phyloP scores from a whole-genome alignment of 192 early-diverging fungal species.

The Coemansia sp. region DNA sequence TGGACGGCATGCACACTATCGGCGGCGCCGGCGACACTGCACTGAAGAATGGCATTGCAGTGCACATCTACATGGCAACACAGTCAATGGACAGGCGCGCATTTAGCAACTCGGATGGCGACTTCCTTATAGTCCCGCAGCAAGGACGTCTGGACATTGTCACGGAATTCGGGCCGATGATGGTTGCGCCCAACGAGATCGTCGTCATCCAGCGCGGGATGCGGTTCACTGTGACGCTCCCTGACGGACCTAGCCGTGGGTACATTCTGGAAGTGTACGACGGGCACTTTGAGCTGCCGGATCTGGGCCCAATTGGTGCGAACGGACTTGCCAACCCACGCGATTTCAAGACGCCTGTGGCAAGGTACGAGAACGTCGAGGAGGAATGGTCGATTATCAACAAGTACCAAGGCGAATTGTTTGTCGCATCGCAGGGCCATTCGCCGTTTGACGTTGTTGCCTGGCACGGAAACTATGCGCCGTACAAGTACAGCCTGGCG shows the following conservation, averaged over 20 bases:
- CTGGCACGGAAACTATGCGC: slow-evolving; percentile 98
- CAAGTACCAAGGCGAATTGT: slow-evolving; percentile 85
- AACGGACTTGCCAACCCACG: slow-evolving; percentile 95
- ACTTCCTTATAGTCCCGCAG: slow-evolving; percentile 91
- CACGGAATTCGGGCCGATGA: slow-evolving; percentile 87
- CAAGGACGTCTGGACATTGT: slow-evolving; percentile 83
- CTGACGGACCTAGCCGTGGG: slow-evolving; percentile 82
- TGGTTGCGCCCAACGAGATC: slow-evolving; percentile 87
- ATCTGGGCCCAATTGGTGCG: slow-evolving; percentile 93
- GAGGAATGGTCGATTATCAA: slow-evolving; percentile 65
- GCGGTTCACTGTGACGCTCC: slow-evolving; percentile 75
- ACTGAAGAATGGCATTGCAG: slow-evolving; percentile 74
- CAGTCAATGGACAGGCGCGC: slow-evolving; percentile 73
- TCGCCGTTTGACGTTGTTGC: slow-evolving; percentile 95
- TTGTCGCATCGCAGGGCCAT: slow-evolving; percentile 71
- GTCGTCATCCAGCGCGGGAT: slow-evolving; percentile 92
- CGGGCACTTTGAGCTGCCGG: slow-evolving; percentile 91
- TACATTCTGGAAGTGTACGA: slow-evolving; percentile 90
- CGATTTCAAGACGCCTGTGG: slow-evolving; percentile 88
- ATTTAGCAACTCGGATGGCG: slow-evolving; percentile 91
- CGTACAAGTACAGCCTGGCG: slow-evolving; percentile 89
- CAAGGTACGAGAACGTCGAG: slow-evolving; percentile 67
- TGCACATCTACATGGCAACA: slow-evolving; percentile 82
- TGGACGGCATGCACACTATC: slow-evolving; percentile 80
- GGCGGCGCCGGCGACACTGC: slow-evolving; percentile 84